Conservation (phyloP, 306 rosid species). For the Oxytropis ochrocephala region DNA sequence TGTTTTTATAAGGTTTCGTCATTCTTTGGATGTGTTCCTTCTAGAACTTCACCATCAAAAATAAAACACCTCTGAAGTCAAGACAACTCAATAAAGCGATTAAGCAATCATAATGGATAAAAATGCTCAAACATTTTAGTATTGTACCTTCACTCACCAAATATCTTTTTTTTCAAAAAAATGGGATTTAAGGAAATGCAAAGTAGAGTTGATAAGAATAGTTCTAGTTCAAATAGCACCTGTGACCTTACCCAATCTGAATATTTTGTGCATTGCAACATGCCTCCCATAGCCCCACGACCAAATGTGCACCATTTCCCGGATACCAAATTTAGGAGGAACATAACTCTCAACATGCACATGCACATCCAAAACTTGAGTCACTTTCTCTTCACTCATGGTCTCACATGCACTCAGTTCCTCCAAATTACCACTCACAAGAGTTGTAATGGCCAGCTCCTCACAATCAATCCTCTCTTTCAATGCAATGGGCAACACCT, state of each 20-base stretch:
- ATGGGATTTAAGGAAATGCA: background rate
- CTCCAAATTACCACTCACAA: no score
- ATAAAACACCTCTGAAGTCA: no score
- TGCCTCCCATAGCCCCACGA: conserved; percentile 60
- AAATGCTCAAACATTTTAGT: background rate
- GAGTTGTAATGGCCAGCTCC: conserved; percentile 65
- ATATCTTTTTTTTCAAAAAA: background rate
- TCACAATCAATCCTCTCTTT: conserved; percentile 35
- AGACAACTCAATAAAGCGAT: no score
- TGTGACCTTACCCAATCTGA: conserved; percentile 84
- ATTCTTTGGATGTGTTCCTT: no score
- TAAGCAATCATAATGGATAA: no score
- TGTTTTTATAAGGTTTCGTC: no score
- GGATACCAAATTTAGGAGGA: conserved; percentile 48
- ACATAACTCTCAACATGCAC: no score
- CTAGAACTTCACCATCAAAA: no score
- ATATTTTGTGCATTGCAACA: conserved; percentile 69
- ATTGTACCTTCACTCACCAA: background rate
- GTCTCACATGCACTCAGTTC: no score
- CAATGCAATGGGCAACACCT: conserved; percentile 49
- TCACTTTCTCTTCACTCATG: no score
- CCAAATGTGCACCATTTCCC: conserved; percentile 58
- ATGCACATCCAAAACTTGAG: no score
- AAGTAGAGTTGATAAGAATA: background rate
- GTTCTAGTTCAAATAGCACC: background rate